These are phyloP conservation scores for Nicotiana otophora DNA, from an alignment of 257 asterid genomes.

Conservation along the genomic window DNA sequence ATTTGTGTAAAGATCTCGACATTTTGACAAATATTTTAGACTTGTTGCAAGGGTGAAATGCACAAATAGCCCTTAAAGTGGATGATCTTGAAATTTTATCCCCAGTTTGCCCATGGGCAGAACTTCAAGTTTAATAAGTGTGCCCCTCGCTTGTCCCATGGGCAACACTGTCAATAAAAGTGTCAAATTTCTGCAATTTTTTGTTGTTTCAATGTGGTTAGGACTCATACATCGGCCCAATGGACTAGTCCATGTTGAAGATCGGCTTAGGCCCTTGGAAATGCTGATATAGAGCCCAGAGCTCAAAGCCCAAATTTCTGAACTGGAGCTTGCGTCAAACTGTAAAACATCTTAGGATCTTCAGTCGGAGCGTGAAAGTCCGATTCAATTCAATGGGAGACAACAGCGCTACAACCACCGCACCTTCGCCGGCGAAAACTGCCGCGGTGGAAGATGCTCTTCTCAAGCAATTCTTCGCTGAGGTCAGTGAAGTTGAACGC, in stretches of 20 bases:
- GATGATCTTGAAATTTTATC: too few relatives aligned
- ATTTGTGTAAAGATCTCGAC: too few relatives aligned
- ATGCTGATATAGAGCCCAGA: not conserved
- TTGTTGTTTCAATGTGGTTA: too few relatives aligned
- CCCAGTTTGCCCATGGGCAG: too few relatives aligned
- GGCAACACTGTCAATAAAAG: too few relatives aligned
- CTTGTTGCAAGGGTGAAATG: too few relatives aligned
- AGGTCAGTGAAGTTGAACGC: constrained; percentile 98
- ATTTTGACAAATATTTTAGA: too few relatives aligned
- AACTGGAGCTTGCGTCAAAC: not conserved
- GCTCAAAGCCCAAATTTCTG: not conserved
- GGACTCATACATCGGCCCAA: not conserved
- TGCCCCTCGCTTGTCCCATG: too few relatives aligned
- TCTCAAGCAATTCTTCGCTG: constrained; percentile 79
- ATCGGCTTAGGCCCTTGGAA: not conserved
- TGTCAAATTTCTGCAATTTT: too few relatives aligned
- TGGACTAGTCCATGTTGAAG: not conserved
- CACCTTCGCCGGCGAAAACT: constrained; percentile 16
- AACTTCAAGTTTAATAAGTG: too few relatives aligned
- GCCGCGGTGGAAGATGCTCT: constrained; percentile 59
- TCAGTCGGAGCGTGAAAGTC: not conserved
- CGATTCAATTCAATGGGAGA: constrained; percentile 65
- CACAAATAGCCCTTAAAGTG: too few relatives aligned
- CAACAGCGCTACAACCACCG: constrained; percentile 34
- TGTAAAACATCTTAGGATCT: not conserved